Percentiles rank a stretch among this genome's conserved stretches.
phyloP scores from a whole-genome alignment of 2,329 filamentous ascomycete genomes.

The Thielaviopsis euricoi region DNA sequence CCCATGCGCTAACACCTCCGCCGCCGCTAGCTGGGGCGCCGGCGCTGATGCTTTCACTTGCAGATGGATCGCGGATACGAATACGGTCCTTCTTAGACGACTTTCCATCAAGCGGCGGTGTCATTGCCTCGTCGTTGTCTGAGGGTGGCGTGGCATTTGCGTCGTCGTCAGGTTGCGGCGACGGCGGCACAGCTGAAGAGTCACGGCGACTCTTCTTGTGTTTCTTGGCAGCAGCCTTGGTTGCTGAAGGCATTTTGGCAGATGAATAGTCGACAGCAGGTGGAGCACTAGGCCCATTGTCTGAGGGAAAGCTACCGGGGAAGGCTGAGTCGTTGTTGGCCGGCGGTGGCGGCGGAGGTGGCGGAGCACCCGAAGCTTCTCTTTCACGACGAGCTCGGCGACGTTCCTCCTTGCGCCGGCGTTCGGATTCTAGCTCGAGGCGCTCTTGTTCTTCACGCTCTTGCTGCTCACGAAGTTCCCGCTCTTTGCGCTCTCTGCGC shows the following conservation, averaged over 20 bases:
- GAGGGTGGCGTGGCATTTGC: slow-evolving; percentile 20
- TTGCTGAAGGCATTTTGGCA: neutral
- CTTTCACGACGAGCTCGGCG: neutral
- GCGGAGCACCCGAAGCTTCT: neutral
- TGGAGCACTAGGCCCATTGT: slow-evolving; percentile 20
- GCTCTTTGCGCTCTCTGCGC: slow-evolving; percentile 8
- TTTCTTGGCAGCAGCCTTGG: neutral
- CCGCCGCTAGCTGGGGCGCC: neutral
- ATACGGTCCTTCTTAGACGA: slow-evolving; percentile 55
- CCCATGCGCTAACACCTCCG: slow-evolving; percentile 53
- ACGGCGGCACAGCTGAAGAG: slow-evolving; percentile 16
- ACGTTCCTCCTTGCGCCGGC: slow-evolving; percentile 2
- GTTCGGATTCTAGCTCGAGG: slow-evolving; percentile 3
- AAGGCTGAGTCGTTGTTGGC: slow-evolving; percentile 20
- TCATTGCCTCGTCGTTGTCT: slow-evolving; percentile 30
- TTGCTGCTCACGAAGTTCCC: slow-evolving; percentile 2
- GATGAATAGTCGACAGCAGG: neutral
- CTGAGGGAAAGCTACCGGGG: slow-evolving; percentile 42
- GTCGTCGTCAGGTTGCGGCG: slow-evolving; percentile 20
- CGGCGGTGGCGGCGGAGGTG: slow-evolving; percentile 1
- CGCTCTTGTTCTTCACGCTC: slow-evolving; percentile 4
- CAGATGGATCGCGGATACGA: slow-evolving; percentile 51
- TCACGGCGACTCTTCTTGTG: slow-evolving; percentile 5
- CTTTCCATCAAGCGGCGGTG: slow-evolving; percentile 37
- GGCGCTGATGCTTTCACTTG: slow-evolving; percentile 2